Conservation (phyloP, 176 grass and related monocot genomes). For the Canna indica region DNA sequence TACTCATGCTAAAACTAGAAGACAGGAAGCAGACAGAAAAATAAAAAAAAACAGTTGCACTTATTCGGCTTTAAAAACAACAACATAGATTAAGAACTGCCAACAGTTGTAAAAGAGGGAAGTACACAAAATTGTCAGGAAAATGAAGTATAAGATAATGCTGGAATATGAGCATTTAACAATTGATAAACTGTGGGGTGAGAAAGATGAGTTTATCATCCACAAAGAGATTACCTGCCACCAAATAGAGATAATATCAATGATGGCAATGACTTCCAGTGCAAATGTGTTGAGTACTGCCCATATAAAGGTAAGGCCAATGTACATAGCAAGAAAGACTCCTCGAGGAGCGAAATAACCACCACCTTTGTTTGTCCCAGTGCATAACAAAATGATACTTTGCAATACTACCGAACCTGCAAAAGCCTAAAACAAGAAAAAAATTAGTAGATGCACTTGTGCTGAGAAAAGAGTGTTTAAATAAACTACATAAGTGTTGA, state of each 20-base stretch:
- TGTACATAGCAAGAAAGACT: constrained; percentile 81
- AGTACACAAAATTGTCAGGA: not conserved
- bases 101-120: not conserved
- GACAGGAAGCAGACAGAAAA: not conserved
- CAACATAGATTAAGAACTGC: not conserved
- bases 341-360: constrained; percentile 73
- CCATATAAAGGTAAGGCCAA: constrained; percentile 73
- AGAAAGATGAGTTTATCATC: not conserved
- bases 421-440: constrained; percentile 45
- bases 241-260: constrained; percentile 91
- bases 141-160: not conserved
- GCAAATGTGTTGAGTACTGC: constrained; percentile 97
- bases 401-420: constrained; percentile 77
- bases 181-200: not conserved
- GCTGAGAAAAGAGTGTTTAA: too few relatives aligned
- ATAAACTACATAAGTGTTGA: too few relatives aligned
- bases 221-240: constrained; percentile 51
- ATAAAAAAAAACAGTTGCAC: not conserved
- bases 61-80: not conserved
- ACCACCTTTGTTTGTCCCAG: constrained; percentile 75
- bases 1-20: not conserved
- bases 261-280: constrained; percentile 79
- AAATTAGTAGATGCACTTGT: too few relatives aligned
- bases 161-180: not conserved
- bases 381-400: constrained; percentile 86